Percentiles rank a stretch among this genome's conserved stretches.
These are phyloP conservation scores for Diversispora epigaea DNA, from an alignment of 192 early-diverging fungal genomes.

Conservation along the genomic window DNA sequence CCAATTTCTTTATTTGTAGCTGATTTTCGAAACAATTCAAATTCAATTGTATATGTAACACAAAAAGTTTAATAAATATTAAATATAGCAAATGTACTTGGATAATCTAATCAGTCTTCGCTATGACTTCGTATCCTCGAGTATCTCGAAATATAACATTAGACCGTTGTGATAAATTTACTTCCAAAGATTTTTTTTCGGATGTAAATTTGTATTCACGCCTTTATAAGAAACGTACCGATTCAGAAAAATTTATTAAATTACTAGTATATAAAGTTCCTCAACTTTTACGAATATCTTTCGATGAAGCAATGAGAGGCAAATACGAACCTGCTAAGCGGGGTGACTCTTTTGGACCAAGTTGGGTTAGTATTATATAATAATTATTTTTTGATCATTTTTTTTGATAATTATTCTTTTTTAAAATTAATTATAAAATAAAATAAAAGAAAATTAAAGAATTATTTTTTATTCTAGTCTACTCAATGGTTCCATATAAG, in stretches of 20 bases:
- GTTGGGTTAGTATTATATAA: too few species aligned
- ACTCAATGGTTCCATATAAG: conserved; percentile 75
- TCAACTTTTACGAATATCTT: conserved; percentile 66
- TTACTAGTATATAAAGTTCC: conserved; percentile 68
- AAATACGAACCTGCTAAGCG: conserved; percentile 64
- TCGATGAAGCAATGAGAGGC: conserved; percentile 72
- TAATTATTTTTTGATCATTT: too few species aligned
- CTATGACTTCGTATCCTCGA: conserved; percentile 38
- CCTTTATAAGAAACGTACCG: conserved; percentile 49
- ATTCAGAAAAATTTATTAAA: conserved; percentile 52
- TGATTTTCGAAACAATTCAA: too few species aligned
- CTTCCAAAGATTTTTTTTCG: conserved; percentile 44
- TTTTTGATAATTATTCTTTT: too few species aligned
- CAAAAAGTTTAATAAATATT: too few species aligned
- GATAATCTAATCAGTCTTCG: not conserved
- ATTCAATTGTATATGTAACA: too few species aligned
- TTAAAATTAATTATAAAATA: too few species aligned
- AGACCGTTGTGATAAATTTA: conserved; percentile 71
- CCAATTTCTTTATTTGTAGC: too few species aligned
- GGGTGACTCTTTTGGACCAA: conserved; percentile 71
- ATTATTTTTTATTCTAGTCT: conserved; percentile 47
- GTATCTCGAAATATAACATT: conserved; percentile 69
- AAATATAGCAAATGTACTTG: too few species aligned
- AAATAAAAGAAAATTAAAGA: too few species aligned
- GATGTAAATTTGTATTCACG: conserved; percentile 57